These are phyloP conservation scores for Adansonia gregorii DNA, from an alignment of 441 rosid genomes.

Conservation along the genomic window DNA sequence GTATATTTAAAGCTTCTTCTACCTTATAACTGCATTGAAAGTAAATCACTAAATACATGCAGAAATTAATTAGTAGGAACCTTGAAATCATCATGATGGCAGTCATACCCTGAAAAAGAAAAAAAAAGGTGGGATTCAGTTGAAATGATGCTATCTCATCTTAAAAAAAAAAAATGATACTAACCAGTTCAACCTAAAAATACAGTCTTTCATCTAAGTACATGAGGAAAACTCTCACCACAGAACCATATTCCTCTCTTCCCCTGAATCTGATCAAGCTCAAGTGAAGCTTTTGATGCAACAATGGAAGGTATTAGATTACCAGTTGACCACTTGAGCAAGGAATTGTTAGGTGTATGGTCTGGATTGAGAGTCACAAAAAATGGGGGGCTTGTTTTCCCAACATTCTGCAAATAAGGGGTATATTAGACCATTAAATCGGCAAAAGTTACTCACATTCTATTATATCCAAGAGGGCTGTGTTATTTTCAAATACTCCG, in stretches of 20 bases:
- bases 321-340: slow-evolving; percentile 77
- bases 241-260: slow-evolving; percentile 86
- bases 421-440: too few species aligned
- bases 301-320: slow-evolving; percentile 82
- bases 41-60: not conserved
- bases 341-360: slow-evolving; percentile 51
- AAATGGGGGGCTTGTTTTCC: slow-evolving; percentile 56
- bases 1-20: not conserved
- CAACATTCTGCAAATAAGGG: slow-evolving; percentile 55
- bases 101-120: slow-evolving; percentile 78
- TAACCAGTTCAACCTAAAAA: not conserved
- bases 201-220: not conserved
- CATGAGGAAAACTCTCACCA: slow-evolving; percentile 42
- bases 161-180: not conserved
- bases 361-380: slow-evolving; percentile 81
- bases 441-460: too few species aligned
- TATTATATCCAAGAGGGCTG: too few species aligned
- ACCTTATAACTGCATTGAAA: not conserved
- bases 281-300: slow-evolving; percentile 74
- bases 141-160: not conserved
- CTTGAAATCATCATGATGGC: slow-evolving; percentile 89
- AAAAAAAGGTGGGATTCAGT: slow-evolving; percentile 1
- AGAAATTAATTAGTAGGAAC: slow-evolving; percentile 31
- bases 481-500: too few species aligned
- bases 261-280: slow-evolving; percentile 75